phyloP scores from a whole-genome alignment of 1,139 yeast species.

The Pneumocystis murina region DNA sequence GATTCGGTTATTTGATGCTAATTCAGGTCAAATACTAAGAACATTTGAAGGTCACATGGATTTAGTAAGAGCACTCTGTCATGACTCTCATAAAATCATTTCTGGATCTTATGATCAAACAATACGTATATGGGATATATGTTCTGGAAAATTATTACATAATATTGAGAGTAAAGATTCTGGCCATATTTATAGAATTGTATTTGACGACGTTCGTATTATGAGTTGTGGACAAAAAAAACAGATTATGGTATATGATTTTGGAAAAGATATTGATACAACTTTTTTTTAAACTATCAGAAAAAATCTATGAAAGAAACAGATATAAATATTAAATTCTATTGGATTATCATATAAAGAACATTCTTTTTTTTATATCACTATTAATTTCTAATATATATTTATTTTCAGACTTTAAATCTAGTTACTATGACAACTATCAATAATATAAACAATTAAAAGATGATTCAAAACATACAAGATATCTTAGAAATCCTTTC shows the following conservation, averaged over 20 bases:
- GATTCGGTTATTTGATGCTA: constrained; percentile 33
- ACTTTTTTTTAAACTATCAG: constrained; percentile 9
- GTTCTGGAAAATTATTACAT: constrained; percentile 43
- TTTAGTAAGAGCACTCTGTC: constrained; percentile 10
- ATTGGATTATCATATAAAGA: no score
- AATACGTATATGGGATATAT: constrained; percentile 37
- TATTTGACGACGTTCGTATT: constrained; percentile 11
- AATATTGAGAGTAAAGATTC: constrained; percentile 8
- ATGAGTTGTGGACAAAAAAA: constrained; percentile 12
- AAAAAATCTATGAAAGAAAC: not conserved
- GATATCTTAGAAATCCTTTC: not conserved
- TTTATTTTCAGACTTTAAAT: no score
- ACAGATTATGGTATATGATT: constrained; percentile 12
- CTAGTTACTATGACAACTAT: not conserved
- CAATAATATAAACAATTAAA: not conserved
- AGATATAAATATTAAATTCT: no score
- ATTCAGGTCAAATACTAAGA: constrained; percentile 45
- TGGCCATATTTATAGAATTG: constrained; percentile 10
- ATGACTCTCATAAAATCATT: constrained; percentile 11
- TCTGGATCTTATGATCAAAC: constrained; percentile 26
- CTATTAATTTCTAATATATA: no score
- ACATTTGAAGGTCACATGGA: constrained; percentile 52
- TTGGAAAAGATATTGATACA: constrained; percentile 9
- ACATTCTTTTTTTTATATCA: no score
- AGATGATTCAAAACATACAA: not conserved